phyloP scores from a whole-genome alignment of 2,329 filamentous ascomycete genomes.

The Nothophaeocryptopus gaeumannii region DNA sequence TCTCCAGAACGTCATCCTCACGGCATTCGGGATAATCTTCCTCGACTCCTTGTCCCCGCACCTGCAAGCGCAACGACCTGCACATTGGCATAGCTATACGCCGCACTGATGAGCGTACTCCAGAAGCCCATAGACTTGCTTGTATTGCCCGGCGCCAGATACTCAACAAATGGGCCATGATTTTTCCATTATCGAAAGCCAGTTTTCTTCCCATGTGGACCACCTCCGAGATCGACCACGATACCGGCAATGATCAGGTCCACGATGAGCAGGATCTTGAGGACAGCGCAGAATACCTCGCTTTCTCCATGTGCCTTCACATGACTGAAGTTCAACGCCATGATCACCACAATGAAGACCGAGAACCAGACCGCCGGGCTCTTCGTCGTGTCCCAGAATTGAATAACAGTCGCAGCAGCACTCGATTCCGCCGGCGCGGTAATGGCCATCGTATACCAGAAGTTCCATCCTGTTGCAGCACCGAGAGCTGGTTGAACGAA shows the following conservation, averaged over 20 bases:
- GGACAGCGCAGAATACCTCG: conserved; percentile 19
- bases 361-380: conserved; percentile 37
- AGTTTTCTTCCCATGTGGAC: conserved; percentile 11
- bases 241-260: conserved; percentile 19
- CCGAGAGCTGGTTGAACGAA: conserved; percentile 40
- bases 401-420: conserved; percentile 24
- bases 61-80: conserved; percentile 19
- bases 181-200: conserved; percentile 19
- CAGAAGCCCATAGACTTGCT: conserved; percentile 26
- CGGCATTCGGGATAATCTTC: conserved; percentile 39
- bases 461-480: conserved; percentile 38
- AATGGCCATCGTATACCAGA: conserved; percentile 31
- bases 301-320: conserved; percentile 19
- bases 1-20: conserved; percentile 36
- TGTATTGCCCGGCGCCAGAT: conserved; percentile 13
- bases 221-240: conserved; percentile 18
- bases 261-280: conserved; percentile 19
- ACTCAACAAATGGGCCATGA: conserved; percentile 16
- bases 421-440: conserved; percentile 17
- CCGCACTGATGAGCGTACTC: conserved; percentile 15
- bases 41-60: conserved; percentile 40
- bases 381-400: conserved; percentile 30
- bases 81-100: conserved; percentile 18
- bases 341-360: conserved; percentile 35
- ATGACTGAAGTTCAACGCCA: conserved; percentile 32